Conservation (phyloP, 768 basidiomycete species). For the Kwoniella newhampshirensis region DNA sequence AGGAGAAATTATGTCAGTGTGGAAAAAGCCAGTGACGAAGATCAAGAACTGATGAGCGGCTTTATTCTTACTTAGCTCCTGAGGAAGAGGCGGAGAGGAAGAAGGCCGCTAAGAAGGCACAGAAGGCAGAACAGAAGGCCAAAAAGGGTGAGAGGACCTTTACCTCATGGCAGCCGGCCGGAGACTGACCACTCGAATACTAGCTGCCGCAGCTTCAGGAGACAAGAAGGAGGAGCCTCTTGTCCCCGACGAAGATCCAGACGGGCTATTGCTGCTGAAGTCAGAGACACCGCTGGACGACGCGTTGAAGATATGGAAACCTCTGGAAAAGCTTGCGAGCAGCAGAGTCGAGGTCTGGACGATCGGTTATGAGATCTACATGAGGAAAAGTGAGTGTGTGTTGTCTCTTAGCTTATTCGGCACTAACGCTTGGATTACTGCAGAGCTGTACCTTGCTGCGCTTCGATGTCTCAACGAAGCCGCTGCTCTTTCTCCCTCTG, state of each 20-base stretch:
- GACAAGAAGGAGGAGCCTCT: constrained; percentile 40
- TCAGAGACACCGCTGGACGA: constrained; percentile 68
- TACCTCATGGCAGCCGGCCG: too few species aligned
- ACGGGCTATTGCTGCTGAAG: constrained; percentile 69
- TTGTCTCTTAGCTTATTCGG: too few species aligned
- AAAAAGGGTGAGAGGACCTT: constrained; percentile 34
- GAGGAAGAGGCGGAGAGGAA: constrained; percentile 53
- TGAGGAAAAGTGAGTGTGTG: constrained; percentile 67
- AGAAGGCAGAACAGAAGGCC: constrained; percentile 50
- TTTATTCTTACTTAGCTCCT: constrained; percentile 26
- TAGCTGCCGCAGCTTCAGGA: constrained; percentile 26
- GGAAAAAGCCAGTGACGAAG: not conserved
- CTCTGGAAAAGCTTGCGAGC: constrained; percentile 61
- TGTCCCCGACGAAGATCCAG: constrained; percentile 71
- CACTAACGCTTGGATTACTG: constrained; percentile 6
- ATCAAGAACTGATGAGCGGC: constrained; percentile 1
- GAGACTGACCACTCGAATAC: too few species aligned
- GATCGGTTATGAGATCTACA: constrained; percentile 73
- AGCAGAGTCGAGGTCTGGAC: constrained; percentile 70
- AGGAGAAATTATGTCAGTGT: constrained; percentile 43
- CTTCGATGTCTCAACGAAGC: constrained; percentile 66
- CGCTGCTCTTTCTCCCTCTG: constrained; percentile 58
- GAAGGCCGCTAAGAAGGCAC: constrained; percentile 52
- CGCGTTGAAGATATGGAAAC: constrained; percentile 69
- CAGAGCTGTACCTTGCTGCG: constrained; percentile 81